A percentile compares a stretch with the other conserved stretches of the same genome.
These are phyloP conservation scores for Malus hybrid DNA, from an alignment of 331 rosid species.

Conservation along the genomic window DNA sequence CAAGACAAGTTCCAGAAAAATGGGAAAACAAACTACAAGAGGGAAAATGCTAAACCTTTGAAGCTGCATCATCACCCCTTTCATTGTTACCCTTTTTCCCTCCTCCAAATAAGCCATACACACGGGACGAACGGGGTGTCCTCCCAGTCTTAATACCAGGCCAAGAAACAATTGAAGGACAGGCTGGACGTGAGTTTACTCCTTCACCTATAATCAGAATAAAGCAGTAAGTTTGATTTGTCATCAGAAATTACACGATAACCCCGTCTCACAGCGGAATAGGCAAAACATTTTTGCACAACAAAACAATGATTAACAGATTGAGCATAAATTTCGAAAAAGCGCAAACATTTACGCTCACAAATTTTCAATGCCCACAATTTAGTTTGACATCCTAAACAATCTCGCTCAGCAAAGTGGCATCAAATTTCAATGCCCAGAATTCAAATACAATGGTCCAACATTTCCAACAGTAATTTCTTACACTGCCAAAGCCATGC, in stretches of 20 bases:
- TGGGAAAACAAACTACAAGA: not conserved
- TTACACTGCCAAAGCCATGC: not conserved
- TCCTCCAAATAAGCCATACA: slow-evolving; percentile 20
- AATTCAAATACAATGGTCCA: not conserved
- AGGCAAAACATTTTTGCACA: not conserved
- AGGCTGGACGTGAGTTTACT: slow-evolving; percentile 4
- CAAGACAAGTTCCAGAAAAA: not conserved
- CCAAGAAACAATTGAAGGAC: slow-evolving; percentile 8
- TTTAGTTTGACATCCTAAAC: not conserved
- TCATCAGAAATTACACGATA: not conserved
- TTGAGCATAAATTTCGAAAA: not conserved
- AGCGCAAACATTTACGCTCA: not conserved
- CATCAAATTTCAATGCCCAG: not conserved
- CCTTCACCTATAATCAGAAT: slow-evolving; percentile 10
- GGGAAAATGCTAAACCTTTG: slow-evolving; percentile 10
- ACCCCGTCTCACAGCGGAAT: not conserved
- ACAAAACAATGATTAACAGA: not conserved
- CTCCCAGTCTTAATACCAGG: slow-evolving; percentile 9
- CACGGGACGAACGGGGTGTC: slow-evolving; percentile 1
- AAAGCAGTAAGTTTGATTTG: not conserved
- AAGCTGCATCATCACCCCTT: slow-evolving; percentile 16
- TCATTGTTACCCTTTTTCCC: slow-evolving; percentile 17
- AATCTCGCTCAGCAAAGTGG: not conserved
- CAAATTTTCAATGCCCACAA: not conserved
- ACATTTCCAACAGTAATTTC: not conserved